phyloP scores from a whole-genome alignment of 441 rosid species.

The Manihot esculenta region DNA sequence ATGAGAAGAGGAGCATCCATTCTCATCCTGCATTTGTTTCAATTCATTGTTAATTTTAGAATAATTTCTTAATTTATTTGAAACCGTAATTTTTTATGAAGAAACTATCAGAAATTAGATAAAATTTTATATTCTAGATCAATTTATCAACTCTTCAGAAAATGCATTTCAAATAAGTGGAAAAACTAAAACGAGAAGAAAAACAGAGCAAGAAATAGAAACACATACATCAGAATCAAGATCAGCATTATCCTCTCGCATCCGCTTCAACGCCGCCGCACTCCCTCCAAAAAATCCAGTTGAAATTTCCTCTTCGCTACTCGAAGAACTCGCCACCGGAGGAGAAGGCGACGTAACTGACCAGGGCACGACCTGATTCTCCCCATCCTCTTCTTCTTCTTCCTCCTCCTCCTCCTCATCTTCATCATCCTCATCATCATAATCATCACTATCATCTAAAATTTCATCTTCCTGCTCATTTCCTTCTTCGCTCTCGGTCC shows the following conservation, averaged over 20 bases:
- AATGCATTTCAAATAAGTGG: background rate
- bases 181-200: background rate
- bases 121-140: background rate
- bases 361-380: slow-evolving; percentile 89
- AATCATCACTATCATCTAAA: slow-evolving; percentile 6
- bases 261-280: slow-evolving; percentile 38
- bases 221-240: slow-evolving; percentile 47
- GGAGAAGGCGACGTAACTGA: slow-evolving; percentile 35
- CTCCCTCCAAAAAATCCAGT: slow-evolving; percentile 5
- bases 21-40: slow-evolving; percentile 15
- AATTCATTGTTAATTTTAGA: background rate
- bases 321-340: slow-evolving; percentile 45
- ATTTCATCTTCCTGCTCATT: slow-evolving; percentile 4
- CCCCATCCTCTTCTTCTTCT: slow-evolving; percentile 59
- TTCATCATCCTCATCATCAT: slow-evolving; percentile 13
- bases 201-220: background rate
- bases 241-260: slow-evolving; percentile 26
- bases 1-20: slow-evolving; percentile 30
- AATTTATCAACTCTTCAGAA: background rate
- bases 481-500: slow-evolving; percentile 1
- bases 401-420: slow-evolving; percentile 32
- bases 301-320: slow-evolving; percentile 38
- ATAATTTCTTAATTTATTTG: background rate
- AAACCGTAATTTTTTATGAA: background rate
- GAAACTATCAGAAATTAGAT: background rate